Evolutionary conservation across 192 early-diverging fungal genomes (phyloP), one percentile per base, ranked within the genome.

Genomic region (Entomortierella lignicola): DNA sequence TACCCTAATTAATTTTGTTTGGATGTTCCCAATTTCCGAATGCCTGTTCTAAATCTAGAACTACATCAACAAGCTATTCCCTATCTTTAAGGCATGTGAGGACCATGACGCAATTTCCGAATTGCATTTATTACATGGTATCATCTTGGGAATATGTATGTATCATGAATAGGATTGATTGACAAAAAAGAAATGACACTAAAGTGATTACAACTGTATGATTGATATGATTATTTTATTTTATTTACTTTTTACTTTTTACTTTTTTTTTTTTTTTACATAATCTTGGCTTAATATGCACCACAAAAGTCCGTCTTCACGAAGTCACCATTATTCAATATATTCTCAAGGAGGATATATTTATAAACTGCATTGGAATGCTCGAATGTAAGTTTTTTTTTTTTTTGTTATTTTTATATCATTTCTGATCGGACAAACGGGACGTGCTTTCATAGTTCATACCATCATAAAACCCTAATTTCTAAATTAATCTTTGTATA

Each of bases 281-380:
- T 25, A 8, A 11, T 54, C 27, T 26, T 47, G 8, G 56, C 23
- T 53, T 0, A 44, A 13, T 42, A 18, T 20, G n/a, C n/a, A 6
- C 2, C 31, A 17, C 32, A 23, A 87, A 8, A 88, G 89, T 97
- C 7, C 84, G 90, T 42, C 85, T 98, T 42, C 94, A 94, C 65
- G 93, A 96, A 65, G 83, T 82, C 15, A 65, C 82, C 4, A 84
- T 99, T 53, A 90, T 93, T 51, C 89, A 93, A 59, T 81, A 81
- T n/a, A 84, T 98, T 21, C 74, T 94, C 31, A 82, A 84, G 54
- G 95, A 97, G 55, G 92, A 92, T 8, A 74, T 88, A 41, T 91
- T 97, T 54, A 60, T 88, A 12, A 72, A 72, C 25, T 85, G 94
- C 0, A 83, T 92, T 17, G 94, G 95, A 17, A 93, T 96, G 71